Percentiles rank a stretch among this genome's conserved stretches.
Conservation (phyloP, 2,329 filamentous ascomycete species). For the Penicillium thymicola region DNA sequence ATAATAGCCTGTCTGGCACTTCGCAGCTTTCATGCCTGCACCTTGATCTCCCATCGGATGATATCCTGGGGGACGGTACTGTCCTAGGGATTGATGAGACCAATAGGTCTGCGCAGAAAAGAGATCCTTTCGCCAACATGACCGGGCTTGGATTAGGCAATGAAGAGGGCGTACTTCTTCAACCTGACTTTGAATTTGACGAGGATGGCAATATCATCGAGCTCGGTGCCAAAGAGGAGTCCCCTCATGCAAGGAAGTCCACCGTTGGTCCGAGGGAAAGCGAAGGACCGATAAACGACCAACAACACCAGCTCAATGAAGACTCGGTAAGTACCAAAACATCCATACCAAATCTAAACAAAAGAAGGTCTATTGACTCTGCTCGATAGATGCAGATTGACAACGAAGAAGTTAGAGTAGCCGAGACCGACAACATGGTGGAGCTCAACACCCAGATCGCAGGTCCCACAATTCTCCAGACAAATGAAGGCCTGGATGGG, state of each 20-base stretch:
- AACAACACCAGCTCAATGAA: background rate
- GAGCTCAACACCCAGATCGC: background rate
- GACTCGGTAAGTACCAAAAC: conserved; percentile 3
- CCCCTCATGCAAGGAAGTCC: conserved; percentile 8
- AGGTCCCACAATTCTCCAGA: background rate
- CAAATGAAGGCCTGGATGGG: background rate
- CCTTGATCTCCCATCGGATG: conserved; percentile 50
- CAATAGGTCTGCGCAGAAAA: conserved; percentile 34
- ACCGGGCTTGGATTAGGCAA: conserved; percentile 26
- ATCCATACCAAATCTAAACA: background rate
- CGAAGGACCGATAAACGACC: background rate
- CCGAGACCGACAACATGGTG: background rate
- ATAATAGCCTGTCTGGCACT: conserved; percentile 28
- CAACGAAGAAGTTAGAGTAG: background rate
- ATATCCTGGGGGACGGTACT: conserved; percentile 38
- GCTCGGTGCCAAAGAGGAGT: conserved; percentile 24
- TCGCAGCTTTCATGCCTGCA: conserved; percentile 32
- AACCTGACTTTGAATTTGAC: conserved; percentile 61
- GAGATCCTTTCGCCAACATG: conserved; percentile 24
- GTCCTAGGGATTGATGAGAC: conserved; percentile 43
- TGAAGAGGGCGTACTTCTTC: conserved; percentile 47
- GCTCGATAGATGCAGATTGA: conserved; percentile 1
- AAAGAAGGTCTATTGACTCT: background rate
- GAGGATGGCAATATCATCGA: conserved; percentile 59
- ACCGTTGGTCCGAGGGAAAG: background rate